phyloP scores from a whole-genome alignment of 495 filamentous ascomycete genomes.

The Choiromyces venosus region DNA sequence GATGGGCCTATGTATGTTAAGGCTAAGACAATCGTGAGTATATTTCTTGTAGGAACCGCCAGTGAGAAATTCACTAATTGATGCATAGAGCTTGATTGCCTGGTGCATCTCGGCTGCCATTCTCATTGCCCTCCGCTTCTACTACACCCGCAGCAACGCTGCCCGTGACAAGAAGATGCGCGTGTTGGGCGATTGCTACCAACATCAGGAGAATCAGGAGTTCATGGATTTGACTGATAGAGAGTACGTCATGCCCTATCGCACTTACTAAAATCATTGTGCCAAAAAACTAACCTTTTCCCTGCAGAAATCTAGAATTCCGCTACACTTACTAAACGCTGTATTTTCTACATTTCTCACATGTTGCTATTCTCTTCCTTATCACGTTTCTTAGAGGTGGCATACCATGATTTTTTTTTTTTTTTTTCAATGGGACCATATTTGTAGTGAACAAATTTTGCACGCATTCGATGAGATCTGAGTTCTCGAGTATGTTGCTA shows the following conservation, averaged over 20 bases:
- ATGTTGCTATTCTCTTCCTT: background rate
- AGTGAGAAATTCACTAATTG: background rate
- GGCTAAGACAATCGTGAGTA: background rate
- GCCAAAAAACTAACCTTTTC: background rate
- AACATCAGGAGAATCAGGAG: background rate
- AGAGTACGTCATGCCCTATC: conserved; percentile 53
- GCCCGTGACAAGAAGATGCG: background rate
- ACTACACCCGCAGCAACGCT: background rate
- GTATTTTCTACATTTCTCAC: background rate
- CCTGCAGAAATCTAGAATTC: background rate
- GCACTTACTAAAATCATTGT: conserved; percentile 29
- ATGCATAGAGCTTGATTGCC: background rate
- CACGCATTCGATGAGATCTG: background rate
- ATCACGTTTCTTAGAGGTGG: background rate
- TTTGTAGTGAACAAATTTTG: background rate
- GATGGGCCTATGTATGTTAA: background rate
- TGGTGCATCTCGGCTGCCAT: background rate
- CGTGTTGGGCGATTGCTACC: background rate
- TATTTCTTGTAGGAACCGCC: background rate
- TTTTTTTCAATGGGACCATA: background rate
- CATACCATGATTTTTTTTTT: background rate
- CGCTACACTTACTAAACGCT: background rate
- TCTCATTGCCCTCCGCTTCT: background rate
- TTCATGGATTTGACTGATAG: conserved; percentile 60
- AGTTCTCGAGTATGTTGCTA: background rate